phyloP scores from a whole-genome alignment of 257 asterid genomes.

The Apocynum venetum region DNA sequence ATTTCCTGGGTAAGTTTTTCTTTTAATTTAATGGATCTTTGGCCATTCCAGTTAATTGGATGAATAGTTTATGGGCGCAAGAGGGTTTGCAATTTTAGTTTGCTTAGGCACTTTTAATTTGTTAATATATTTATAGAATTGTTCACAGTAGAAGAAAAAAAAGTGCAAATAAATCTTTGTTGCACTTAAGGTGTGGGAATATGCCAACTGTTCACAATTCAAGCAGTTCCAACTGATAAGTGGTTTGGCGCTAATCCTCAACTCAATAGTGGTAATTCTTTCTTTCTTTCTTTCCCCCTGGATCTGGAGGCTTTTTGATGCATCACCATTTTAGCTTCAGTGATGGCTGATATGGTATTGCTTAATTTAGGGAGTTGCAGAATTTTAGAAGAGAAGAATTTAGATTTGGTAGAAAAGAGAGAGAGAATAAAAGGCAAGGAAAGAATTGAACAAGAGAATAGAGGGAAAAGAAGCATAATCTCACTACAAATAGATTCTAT shows the following conservation, averaged over 20 bases:
- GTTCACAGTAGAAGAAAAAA: not conserved
- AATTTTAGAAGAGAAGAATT: not conserved
- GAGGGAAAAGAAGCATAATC: not conserved
- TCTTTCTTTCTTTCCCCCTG: not conserved
- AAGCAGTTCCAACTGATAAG: not conserved
- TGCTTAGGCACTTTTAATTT: not conserved
- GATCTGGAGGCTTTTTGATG: not conserved
- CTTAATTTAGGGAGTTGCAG: not conserved
- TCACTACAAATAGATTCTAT: not conserved
- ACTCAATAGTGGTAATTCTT: not conserved
- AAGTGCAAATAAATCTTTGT: not conserved
- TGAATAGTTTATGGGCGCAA: not conserved
- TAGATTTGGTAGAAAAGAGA: not conserved
- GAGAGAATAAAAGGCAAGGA: not conserved
- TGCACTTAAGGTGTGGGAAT: not conserved
- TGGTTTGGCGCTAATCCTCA: not conserved
- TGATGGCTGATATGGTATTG: not conserved
- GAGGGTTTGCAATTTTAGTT: not conserved
- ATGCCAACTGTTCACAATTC: not conserved
- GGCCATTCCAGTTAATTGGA: not conserved
- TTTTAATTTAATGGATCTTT: not conserved
- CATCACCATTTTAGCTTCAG: not conserved
- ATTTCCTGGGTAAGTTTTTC: conserved; percentile 78
- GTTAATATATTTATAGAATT: not conserved
- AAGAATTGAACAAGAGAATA: not conserved